Evolutionary conservation across 495 filamentous ascomycete genomes (phyloP).

Genomic region (Hypoxylon subgilvum): DNA sequence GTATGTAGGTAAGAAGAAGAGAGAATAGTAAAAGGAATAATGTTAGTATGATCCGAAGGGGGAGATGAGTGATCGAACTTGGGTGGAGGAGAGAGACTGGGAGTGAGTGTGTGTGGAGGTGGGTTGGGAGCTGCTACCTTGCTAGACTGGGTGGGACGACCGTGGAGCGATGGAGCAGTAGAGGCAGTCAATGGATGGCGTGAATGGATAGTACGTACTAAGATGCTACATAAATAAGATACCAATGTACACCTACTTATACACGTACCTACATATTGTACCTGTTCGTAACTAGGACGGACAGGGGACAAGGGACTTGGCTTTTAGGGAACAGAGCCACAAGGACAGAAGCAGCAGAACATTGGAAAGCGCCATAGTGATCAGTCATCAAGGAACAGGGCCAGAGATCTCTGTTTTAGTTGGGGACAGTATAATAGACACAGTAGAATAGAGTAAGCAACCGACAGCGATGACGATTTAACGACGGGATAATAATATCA

Average conservation of each 20-base stretch:
- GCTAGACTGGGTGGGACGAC: slow-evolving; percentile 42
- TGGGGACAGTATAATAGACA: slow-evolving; percentile 6
- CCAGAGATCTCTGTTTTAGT: too few relatives aligned
- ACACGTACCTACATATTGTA: neutral
- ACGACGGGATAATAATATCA: slow-evolving; percentile 15
- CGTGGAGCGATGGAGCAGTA: slow-evolving; percentile 46
- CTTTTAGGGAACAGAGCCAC: too few relatives aligned
- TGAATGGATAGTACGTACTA: slow-evolving; percentile 31
- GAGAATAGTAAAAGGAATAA: slow-evolving; percentile 17
- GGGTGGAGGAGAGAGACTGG: slow-evolving; percentile 14
- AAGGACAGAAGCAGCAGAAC: slow-evolving; percentile 7
- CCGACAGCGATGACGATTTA: slow-evolving; percentile 33
- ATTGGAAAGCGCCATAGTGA: slow-evolving; percentile 2
- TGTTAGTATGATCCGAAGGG: slow-evolving; percentile 33
- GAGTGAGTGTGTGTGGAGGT: slow-evolving; percentile 35
- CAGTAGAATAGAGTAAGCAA: slow-evolving; percentile 30
- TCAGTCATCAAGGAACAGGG: slow-evolving; percentile 2
- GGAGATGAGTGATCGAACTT: slow-evolving; percentile 17
- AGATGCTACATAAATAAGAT: too few relatives aligned
- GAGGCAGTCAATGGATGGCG: slow-evolving; percentile 38
- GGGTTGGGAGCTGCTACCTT: slow-evolving; percentile 29
- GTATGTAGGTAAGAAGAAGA: too few relatives aligned
- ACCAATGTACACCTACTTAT: too few relatives aligned
- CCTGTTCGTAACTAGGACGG: neutral
- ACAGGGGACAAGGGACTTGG: slow-evolving; percentile 41